A percentile compares a stretch with the other conserved stretches of the same genome.
These are phyloP conservation scores for Boletus coccyginus DNA, from an alignment of 768 basidiomycete genomes.

Conservation along the genomic window DNA sequence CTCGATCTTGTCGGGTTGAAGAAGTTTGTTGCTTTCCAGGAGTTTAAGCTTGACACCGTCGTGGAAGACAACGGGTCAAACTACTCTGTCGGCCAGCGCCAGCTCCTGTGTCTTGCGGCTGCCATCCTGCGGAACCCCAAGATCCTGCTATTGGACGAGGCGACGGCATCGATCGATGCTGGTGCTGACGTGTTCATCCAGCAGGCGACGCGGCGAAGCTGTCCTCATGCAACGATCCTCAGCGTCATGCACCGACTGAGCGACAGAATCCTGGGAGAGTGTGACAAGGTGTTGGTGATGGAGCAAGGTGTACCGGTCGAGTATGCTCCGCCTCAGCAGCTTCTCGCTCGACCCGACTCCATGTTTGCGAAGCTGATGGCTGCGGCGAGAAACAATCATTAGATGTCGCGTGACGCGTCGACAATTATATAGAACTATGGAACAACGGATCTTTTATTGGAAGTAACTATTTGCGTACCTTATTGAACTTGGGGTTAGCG, in stretches of 20 bases:
- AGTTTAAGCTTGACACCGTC: slow-evolving; percentile 71
- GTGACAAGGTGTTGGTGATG: slow-evolving; percentile 37
- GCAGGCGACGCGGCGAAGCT: slow-evolving; percentile 30
- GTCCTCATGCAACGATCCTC: slow-evolving; percentile 29
- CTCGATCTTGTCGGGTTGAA: slow-evolving; percentile 41
- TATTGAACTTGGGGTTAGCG: not conserved
- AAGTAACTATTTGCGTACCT: not conserved
- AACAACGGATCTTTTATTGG: not conserved
- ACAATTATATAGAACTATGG: not conserved
- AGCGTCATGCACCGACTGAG: slow-evolving; percentile 31
- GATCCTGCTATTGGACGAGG: slow-evolving; percentile 32
- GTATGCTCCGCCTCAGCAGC: slow-evolving; percentile 21
- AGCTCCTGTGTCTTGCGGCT: slow-evolving; percentile 62
- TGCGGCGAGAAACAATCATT: slow-evolving; percentile 20
- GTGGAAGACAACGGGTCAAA: slow-evolving; percentile 75
- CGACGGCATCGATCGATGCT: slow-evolving; percentile 72
- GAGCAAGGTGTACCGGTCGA: slow-evolving; percentile 34
- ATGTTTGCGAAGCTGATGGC: slow-evolving; percentile 29
- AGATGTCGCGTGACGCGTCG: not conserved
- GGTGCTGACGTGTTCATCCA: slow-evolving; percentile 76
- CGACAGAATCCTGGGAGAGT: slow-evolving; percentile 27
- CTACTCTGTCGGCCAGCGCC: slow-evolving; percentile 88
- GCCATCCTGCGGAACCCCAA: slow-evolving; percentile 31
- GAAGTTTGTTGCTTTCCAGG: slow-evolving; percentile 74
- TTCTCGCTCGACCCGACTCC: slow-evolving; percentile 24